A percentile compares a stretch with the other conserved stretches of the same genome.
Evolutionary conservation across 1,284 basidiomycete species (phyloP).

Genomic region (Microbotryomycetes sp.): DNA sequence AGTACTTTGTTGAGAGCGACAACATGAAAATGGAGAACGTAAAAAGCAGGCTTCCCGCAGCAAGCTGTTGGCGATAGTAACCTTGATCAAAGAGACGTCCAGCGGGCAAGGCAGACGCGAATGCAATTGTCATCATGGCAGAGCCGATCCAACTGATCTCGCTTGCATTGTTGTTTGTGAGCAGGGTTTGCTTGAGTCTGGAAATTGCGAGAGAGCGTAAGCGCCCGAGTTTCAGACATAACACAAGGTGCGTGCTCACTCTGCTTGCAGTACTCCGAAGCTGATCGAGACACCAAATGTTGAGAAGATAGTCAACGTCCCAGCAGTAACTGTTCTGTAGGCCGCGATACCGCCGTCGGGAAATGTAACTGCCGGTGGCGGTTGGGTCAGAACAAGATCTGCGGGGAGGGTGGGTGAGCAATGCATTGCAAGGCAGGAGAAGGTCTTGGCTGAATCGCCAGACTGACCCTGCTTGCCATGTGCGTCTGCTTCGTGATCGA

Average conservation of each 20-base stretch:
- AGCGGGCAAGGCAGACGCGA: neutral
- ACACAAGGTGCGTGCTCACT: neutral
- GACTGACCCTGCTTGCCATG: neutral
- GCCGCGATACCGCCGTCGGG: neutral
- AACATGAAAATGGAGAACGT: neutral
- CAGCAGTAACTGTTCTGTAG: neutral
- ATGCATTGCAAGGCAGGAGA: too few species aligned
- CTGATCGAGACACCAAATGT: constrained; percentile 3
- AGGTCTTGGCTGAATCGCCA: too few species aligned
- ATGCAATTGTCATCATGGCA: neutral
- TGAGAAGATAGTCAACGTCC: neutral
- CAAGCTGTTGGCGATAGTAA: neutral
- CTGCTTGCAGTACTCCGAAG: neutral
- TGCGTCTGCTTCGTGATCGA: neutral
- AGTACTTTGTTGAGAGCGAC: neutral
- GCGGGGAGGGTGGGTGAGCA: neutral
- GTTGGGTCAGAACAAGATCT: neutral
- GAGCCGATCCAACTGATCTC: neutral
- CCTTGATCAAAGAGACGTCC: neutral
- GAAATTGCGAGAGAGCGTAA: neutral
- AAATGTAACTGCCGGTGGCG: neutral
- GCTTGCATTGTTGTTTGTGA: neutral
- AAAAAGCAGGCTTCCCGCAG: neutral
- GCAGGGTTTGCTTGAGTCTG: neutral
- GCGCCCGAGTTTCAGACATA: neutral